Evolutionary conservation across 2,329 filamentous ascomycete species (phyloP), one percentile per base, ranked within the genome.

Genomic region (Colletotrichum aenigma): DNA sequence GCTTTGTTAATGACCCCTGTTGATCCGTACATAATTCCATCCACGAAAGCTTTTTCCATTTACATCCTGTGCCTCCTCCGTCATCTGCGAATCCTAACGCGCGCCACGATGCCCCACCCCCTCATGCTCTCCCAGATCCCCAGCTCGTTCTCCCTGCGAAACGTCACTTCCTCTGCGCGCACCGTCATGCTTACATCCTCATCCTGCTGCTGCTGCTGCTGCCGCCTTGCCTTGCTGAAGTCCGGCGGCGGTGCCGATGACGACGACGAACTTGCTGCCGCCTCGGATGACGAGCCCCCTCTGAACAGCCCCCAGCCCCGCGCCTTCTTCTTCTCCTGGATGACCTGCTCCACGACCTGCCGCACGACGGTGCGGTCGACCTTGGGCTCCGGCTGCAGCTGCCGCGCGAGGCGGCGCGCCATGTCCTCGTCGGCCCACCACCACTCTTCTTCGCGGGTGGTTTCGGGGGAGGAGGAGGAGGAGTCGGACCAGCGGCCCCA

Each of bases 111-210:
- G 0, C 85, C 89, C 84, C 86, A 91, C 3, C 89, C 89, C 3
- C 84, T 86, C 76, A 82, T 82, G 36, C 87, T 88, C 79, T 91
- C 89, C 85, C 86, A 88, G 2, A 91, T 81, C 0, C 89, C 89
- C 79, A 91, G 83, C 16, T 86, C 87, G 26, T 89, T 91, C 80
- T 90, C 86, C 61, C 80, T 80, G n/a, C 89, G 80, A 72, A 91
- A 90, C 0, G 88, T 87, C 3, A 89, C 85, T 77, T 90, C 86
- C 65, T 90, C 85, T 0, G 87, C 86, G 30, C 80, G 80, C 4
- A 86, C 85, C 4, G 78, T 81, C 85, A 90, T 88, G 6, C 77
- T 81, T 1, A 86, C 83, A 7, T 80, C 78, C 2, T 80, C 77
- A 8, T 80, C 62, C 8, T 52, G 64, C n/a, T 18, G 4, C 26